These are phyloP conservation scores for Backusella morwellensis DNA, from an alignment of 192 early-diverging fungal genomes.

Conservation along the genomic window DNA sequence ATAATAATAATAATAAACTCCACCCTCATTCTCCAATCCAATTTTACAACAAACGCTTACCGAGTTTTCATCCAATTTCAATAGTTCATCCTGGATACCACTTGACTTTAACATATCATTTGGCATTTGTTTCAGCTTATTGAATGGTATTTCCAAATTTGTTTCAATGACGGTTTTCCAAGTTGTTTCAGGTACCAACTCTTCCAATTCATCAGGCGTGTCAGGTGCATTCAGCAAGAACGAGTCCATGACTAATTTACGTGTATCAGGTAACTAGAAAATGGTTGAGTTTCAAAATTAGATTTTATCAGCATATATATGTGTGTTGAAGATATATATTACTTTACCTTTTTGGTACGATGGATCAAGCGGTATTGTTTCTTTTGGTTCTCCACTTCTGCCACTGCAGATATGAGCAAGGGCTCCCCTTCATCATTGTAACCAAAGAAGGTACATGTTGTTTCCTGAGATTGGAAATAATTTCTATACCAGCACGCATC, in stretches of 20 bases:
- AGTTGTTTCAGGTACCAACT: conserved; percentile 19
- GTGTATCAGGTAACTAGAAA: conserved; percentile 5
- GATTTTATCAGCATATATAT: background rate
- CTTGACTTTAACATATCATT: conserved; percentile 38
- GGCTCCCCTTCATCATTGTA: conserved; percentile 13
- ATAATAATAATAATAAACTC: conserved; percentile 15
- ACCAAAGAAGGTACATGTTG: conserved; percentile 31
- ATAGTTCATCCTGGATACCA: conserved; percentile 60
- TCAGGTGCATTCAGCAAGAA: conserved; percentile 26
- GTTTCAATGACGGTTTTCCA: conserved; percentile 49
- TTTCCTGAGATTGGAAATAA: conserved; percentile 21
- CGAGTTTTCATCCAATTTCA: conserved; percentile 72
- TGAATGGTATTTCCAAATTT: conserved; percentile 45
- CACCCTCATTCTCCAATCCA: background rate
- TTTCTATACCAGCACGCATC: conserved; percentile 28
- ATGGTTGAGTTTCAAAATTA: background rate
- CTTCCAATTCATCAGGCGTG: background rate
- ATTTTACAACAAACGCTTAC: conserved; percentile 46
- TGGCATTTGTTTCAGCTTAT: conserved; percentile 51
- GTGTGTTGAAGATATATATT: background rate
- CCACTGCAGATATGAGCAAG: conserved; percentile 26
- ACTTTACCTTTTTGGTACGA: conserved; percentile 26
- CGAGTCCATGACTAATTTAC: conserved; percentile 28
- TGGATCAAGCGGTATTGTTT: conserved; percentile 28
- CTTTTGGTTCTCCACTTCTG: conserved; percentile 7